Percentiles rank a stretch among this genome's conserved stretches.
Evolutionary conservation across 768 basidiomycete genomes (phyloP).

Genomic region (Amanita subjunquillea): DNA sequence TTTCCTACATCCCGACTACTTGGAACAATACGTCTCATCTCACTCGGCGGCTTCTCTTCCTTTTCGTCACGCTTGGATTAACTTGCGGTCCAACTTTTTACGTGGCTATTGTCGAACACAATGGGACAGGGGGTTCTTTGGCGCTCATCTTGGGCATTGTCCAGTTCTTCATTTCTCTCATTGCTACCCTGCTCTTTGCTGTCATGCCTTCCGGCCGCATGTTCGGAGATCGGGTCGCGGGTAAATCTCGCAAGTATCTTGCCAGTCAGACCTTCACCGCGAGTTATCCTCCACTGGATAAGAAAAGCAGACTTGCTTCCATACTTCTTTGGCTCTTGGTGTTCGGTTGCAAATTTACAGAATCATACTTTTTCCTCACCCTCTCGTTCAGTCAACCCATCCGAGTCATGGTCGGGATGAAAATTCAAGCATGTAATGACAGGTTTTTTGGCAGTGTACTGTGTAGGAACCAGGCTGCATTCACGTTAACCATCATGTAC

Average conservation of each 20-base stretch:
- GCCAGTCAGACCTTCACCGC: slow-evolving; percentile 98
- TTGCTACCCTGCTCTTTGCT: slow-evolving; percentile 79
- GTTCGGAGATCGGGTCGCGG: slow-evolving; percentile 96
- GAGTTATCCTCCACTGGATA: slow-evolving; percentile 68
- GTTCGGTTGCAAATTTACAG: slow-evolving; percentile 93
- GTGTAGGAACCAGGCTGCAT: slow-evolving; percentile 89
- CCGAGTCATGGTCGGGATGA: slow-evolving; percentile 93
- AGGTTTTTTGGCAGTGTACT: slow-evolving; percentile 75
- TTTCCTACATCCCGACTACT: slow-evolving; percentile 94
- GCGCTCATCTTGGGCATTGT: slow-evolving; percentile 92
- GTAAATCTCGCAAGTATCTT: slow-evolving; percentile 93
- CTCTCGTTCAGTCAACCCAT: slow-evolving; percentile 92
- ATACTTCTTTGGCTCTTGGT: slow-evolving; percentile 82
- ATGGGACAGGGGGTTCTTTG: slow-evolving; percentile 53
- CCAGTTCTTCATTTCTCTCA: slow-evolving; percentile 89
- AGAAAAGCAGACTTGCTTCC: slow-evolving; percentile 65
- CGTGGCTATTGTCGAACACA: slow-evolving; percentile 75
- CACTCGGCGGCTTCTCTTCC: slow-evolving; percentile 81
- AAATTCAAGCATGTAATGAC: slow-evolving; percentile 84
- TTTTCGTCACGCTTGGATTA: slow-evolving; percentile 81
- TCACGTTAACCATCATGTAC: slow-evolving; percentile 96
- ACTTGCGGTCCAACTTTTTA: slow-evolving; percentile 94
- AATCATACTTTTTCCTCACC: slow-evolving; percentile 98
- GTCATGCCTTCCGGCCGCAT: slow-evolving; percentile 94
- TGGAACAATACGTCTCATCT: slow-evolving; percentile 99